phyloP scores from a whole-genome alignment of 257 asterid genomes.

The Przewalskia tangutica region DNA sequence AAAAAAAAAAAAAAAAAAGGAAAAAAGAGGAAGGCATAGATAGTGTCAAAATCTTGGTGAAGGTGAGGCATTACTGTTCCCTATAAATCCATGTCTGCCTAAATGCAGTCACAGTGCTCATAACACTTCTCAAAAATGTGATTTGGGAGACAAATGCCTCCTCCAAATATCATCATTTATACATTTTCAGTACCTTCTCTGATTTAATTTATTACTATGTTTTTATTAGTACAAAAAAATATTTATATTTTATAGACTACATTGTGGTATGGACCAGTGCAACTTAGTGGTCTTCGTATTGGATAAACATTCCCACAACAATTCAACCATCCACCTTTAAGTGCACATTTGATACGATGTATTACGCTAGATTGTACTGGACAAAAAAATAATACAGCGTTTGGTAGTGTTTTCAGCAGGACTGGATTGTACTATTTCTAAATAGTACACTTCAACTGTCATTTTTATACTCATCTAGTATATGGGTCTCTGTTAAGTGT shows the following conservation, averaged over 20 bases:
- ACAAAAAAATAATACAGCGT: too few species aligned
- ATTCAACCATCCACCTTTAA: not conserved
- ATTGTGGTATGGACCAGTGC: not conserved
- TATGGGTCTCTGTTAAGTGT: too few species aligned
- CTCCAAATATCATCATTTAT: not conserved
- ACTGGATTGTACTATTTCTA: too few species aligned
- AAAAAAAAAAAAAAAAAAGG: too few species aligned
- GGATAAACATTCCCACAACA: not conserved
- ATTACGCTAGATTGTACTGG: too few species aligned
- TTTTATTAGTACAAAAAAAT: not conserved
- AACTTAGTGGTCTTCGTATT: not conserved
- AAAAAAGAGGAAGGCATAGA: not conserved
- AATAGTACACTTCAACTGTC: too few species aligned
- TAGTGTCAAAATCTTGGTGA: conserved; percentile 14
- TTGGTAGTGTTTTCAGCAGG: too few species aligned
- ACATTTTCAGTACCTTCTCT: not conserved
- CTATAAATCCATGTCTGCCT: conserved; percentile 25
- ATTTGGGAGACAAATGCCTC: conserved; percentile 26
- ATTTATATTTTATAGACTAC: not conserved
- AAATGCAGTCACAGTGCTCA: conserved; percentile 16
- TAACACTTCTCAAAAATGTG: conserved; percentile 3
- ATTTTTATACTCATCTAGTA: too few species aligned
- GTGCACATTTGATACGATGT: too few species aligned
- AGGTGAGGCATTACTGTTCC: conserved; percentile 16
- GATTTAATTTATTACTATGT: not conserved